Evolutionary conservation across 106 monocot genomes (phyloP), one percentile per base, ranked within the genome.

Genomic region (Dioscorea alata): DNA sequence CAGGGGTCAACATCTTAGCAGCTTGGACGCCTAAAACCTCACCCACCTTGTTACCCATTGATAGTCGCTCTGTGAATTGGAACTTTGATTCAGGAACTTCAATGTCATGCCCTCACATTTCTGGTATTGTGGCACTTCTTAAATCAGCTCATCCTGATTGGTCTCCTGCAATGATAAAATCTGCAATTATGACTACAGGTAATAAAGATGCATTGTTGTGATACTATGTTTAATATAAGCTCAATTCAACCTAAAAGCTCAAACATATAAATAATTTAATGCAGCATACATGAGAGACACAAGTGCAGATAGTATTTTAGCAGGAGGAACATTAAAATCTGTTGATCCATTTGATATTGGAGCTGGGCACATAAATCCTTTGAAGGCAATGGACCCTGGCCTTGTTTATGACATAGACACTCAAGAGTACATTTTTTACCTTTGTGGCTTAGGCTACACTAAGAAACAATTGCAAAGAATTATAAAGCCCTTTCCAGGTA

Each of bases 111-210:
- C 87, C 91, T 2, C 87, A 87, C 24, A 69, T 88, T 42, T 73
- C 91, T 4, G 91, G 87, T 32, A 34, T 92, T 20, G 91, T 76
- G 12, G 91, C 91, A 0, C 79, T 92, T 4, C 31, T 92, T 65
- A 80, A 71, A 50, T 85, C 84, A 4, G 79, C 67, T 49, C 91
- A 85, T 57, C 87, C 75, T 4, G 66, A 75, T 48, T 92, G 91
- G 91, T 88, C 87, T 19, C 87, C 91, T 17, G 84, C 91, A 4
- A 79, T 74, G n/a, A 80, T 91, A 59, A 91, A 78, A 63, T 91
- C 91, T 12, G 86, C 91, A 23, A 49, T 91, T 2, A 91, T 92
- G 91, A 88, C 91, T 23, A 92, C 91, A 60, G 82, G 85, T 85
- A 54, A 64, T 33, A 42, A 16, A 53, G 8, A 53, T 31, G 23